Evolutionary conservation across 73 alveolate species (phyloP), one percentile per base, ranked within the genome.

Genomic region (Effrenium voratum): DNA sequence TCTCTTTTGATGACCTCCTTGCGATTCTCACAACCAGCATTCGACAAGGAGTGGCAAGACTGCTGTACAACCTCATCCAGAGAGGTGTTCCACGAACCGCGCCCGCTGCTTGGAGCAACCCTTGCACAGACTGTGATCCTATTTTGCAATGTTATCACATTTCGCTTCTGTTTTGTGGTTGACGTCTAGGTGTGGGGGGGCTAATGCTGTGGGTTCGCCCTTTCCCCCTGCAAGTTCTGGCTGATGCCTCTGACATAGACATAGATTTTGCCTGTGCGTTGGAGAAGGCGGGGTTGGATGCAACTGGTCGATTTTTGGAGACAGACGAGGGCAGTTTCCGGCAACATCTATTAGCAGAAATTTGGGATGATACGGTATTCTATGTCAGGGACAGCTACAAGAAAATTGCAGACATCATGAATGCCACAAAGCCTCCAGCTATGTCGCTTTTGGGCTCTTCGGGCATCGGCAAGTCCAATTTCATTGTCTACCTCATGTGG

Each of bases 401-500:
- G 77, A 52, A 49, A 28, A 83, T 83, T 55, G 76, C 41, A 52
- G 93, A 82, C 50, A 50, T 49, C 57, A 50, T 83, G 73, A 36
- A 44, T 55, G 34, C 32, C 77, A 49, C 15, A 40, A 49, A 83
- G n/a, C 91, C 91, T 68, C 91, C 91, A 28, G 46, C 91, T 68
- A 79, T 79, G 91, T 79, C 70, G 70, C 70, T 79, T 41, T 68
- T 44, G 47, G 91, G 91, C n/a, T 79, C 91, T 45, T 79, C 91
- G 46, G 91, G 91, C 5, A 79, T 79, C 46, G 91, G 91, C 70
- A 79, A 79, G 91, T 79, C 91, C 66, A 79, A 79, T 45, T 79
- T 79, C 46, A 30, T 79, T 50, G 46, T 79, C 46, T 79, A 45
- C 45, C 91, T 79, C 91, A 79, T 79, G 24, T 79, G 91, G 91